Evolutionary conservation across 2,329 filamentous ascomycete species (phyloP), one percentile per base, ranked within the genome.

Genomic region (Verticillium zaregamsianum): DNA sequence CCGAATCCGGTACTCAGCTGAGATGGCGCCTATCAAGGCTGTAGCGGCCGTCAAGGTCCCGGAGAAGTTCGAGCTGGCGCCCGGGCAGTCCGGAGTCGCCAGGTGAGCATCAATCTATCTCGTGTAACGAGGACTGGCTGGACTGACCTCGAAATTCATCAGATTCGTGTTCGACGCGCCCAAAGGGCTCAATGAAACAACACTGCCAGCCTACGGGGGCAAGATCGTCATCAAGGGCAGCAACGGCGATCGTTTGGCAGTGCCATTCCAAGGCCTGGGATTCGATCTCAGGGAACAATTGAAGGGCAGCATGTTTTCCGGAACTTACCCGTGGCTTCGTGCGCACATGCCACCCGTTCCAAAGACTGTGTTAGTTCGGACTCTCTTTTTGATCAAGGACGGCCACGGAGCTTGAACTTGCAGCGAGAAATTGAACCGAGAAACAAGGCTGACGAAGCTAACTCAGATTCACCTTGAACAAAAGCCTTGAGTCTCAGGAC

Each of bases 131-230:
- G 28, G 1, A 1, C 28, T 28, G 14, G 9, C 33, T 14, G 33
- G 33, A 35, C 33, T 35, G 14, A 11, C 9, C 33, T 35, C 1
- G 1, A 35, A 14, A 4, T 3, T 5, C 14, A 12, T 14, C 33
- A 35, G 33, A 35, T 35, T 35, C 3, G 33, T 35, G 2, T 35
- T 35, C 14, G 33, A 35, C 33, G 33, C 14, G 3, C 33, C 33
- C 55, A 64, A 61, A 25, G 67, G 67, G 25, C 70, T 72, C 55
- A 71, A 73, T 32, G 32, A 68, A 5, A 66, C 66, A 2, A 68
- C 66, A 2, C 62, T 76, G 15, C 74, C 73, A 2, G 63, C 72
- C 5, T 75, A 76, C 56, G 71, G 71, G 32, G 74, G 74, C 23
- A 73, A 71, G 55, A 66, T 76, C 14, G 62, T 73, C 28, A 64